These are phyloP conservation scores for Suillus ampliporus DNA, from an alignment of 768 basidiomycete species.

Conservation along the genomic window DNA sequence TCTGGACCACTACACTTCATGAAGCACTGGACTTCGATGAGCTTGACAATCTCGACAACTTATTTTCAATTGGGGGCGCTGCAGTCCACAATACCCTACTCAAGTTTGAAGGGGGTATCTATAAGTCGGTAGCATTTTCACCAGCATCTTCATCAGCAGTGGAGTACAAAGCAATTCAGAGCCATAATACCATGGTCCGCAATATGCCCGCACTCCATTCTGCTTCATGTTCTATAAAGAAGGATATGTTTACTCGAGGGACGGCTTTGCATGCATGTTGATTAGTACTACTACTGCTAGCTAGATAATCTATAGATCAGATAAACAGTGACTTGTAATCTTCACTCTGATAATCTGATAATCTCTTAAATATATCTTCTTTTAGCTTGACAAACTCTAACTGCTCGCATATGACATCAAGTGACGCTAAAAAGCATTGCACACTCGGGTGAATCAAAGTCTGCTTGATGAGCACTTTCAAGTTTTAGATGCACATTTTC, in stretches of 20 bases:
- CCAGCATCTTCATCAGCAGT: background rate
- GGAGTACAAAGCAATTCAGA: background rate
- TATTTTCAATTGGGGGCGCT: background rate
- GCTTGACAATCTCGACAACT: background rate
- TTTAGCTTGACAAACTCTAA: too few species aligned
- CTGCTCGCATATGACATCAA: too few species aligned
- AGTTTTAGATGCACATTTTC: too few species aligned
- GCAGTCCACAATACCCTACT: background rate
- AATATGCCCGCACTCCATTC: background rate
- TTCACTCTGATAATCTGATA: too few species aligned
- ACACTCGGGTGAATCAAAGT: too few species aligned
- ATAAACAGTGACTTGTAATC: background rate
- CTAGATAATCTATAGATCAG: background rate
- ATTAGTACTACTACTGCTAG: background rate
- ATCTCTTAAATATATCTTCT: too few species aligned
- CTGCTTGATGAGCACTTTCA: too few species aligned
- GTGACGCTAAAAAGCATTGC: too few species aligned
- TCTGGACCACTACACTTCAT: background rate
- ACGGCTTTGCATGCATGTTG: background rate
- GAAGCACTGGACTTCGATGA: background rate
- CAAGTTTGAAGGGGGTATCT: background rate
- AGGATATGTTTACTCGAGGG: background rate
- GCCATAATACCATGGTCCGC: background rate
- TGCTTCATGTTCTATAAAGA: background rate
- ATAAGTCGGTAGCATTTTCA: background rate